Evolutionary conservation across 1,139 yeast genomes (phyloP).

Genomic region (Hyphopichia wangnamkhiaoensis): DNA sequence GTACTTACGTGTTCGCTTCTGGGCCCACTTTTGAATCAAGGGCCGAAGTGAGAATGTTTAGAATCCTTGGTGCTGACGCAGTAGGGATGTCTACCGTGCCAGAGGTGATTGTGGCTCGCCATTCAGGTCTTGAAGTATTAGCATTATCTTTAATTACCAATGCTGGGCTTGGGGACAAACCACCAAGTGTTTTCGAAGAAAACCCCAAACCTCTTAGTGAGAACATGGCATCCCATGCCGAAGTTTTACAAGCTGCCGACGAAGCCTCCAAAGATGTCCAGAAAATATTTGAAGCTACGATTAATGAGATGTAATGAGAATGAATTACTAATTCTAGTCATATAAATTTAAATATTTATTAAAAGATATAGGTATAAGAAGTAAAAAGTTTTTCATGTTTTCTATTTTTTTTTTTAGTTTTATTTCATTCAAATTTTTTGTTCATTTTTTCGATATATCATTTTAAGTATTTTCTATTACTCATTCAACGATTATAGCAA

Average conservation of each 20-base stretch:
- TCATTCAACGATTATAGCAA: too few relatives aligned
- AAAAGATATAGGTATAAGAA: background rate
- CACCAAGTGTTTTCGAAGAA: conserved; percentile 69
- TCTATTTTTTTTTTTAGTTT: background rate
- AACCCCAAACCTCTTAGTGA: conserved; percentile 56
- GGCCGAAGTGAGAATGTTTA: conserved; percentile 83
- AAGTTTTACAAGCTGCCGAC: conserved; percentile 81
- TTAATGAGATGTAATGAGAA: conserved; percentile 41
- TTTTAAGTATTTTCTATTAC: too few relatives aligned
- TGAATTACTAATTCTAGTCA: background rate
- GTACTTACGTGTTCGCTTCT: conserved; percentile 79
- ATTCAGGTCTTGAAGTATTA: conserved; percentile 75
- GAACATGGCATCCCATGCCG: conserved; percentile 88
- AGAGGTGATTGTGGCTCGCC: conserved; percentile 90
- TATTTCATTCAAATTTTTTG: too few relatives aligned
- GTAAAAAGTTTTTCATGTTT: background rate
- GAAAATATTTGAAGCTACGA: conserved; percentile 62
- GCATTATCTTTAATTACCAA: conserved; percentile 89
- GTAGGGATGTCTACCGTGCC: conserved; percentile 99
- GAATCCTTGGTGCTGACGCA: conserved; percentile 81
- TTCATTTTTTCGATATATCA: too few relatives aligned
- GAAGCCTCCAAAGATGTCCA: conserved; percentile 83
- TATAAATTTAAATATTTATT: background rate
- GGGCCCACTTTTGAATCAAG: conserved; percentile 96
- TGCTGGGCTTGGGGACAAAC: conserved; percentile 71